Percentiles rank a stretch among this genome's conserved stretches.
phyloP scores from a whole-genome alignment of 2,329 filamentous ascomycete genomes.

The Drechmeria coniospora region DNA sequence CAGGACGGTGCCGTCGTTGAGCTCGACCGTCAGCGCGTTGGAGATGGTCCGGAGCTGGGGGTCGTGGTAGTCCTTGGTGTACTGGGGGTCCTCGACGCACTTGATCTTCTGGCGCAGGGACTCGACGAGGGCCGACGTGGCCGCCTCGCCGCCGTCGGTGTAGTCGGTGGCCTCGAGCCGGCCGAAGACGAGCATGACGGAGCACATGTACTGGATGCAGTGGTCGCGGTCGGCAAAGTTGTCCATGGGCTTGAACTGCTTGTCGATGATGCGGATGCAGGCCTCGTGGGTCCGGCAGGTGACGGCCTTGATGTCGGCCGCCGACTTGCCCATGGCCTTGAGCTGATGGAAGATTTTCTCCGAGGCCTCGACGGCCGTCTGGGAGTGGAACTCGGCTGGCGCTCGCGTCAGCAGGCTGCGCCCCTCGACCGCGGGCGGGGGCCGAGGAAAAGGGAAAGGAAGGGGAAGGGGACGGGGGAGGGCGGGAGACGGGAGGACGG shows the following conservation, averaged over 20 bases:
- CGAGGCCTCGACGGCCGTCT: constrained; percentile 92
- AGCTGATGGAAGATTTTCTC: constrained; percentile 77
- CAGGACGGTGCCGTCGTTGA: constrained; percentile 85
- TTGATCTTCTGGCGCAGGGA: constrained; percentile 83
- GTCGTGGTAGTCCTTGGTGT: constrained; percentile 92
- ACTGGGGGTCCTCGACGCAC: constrained; percentile 91
- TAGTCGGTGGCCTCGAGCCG: constrained; percentile 91
- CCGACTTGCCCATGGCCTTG: constrained; percentile 71
- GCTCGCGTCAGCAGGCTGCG: too few species aligned
- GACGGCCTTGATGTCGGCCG: constrained; percentile 83
- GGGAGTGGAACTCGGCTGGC: constrained; percentile 93
- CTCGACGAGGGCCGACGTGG: constrained; percentile 78
- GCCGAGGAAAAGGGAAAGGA: too few species aligned
- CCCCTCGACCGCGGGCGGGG: too few species aligned
- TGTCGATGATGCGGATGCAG: constrained; percentile 98
- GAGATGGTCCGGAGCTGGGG: constrained; percentile 87
- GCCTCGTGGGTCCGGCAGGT: constrained; percentile 96
- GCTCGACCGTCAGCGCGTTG: constrained; percentile 86
- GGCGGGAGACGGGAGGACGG: too few species aligned
- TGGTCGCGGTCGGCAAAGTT: constrained; percentile 99
- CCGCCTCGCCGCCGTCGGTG: constrained; percentile 80
- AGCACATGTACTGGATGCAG: constrained; percentile 99
- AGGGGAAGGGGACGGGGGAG: too few species aligned
- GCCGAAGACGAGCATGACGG: constrained; percentile 90
- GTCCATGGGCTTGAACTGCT: constrained; percentile 99